Evolutionary conservation across 73 alveolate species (phyloP).

Genomic region (Effrenium voratum): DNA sequence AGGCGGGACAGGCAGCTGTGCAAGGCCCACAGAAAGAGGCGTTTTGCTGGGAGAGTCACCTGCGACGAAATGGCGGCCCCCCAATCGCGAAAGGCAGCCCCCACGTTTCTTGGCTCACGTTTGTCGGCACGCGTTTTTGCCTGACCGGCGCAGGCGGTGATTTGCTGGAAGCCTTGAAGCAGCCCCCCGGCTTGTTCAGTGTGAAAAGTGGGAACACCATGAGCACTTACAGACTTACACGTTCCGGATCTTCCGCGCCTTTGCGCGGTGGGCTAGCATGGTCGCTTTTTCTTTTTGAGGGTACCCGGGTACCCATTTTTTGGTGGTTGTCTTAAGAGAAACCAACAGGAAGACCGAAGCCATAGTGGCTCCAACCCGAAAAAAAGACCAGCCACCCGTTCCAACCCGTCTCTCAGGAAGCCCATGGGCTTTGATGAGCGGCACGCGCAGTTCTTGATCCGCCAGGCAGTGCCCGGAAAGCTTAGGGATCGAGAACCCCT

Average conservation of each 20-base stretch:
- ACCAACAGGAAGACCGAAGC: background rate
- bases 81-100: too few species aligned
- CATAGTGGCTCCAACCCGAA: background rate
- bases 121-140: too few species aligned
- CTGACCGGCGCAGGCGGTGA: constrained; percentile 88
- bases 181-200: background rate
- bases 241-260: background rate
- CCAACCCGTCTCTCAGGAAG: constrained; percentile 20
- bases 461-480: background rate
- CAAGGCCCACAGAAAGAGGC: too few species aligned
- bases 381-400: background rate
- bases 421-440: constrained; percentile 82
- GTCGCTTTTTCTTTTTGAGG: background rate
- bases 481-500: background rate
- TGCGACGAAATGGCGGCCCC: too few species aligned
- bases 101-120: too few species aligned
- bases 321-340: background rate
- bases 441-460: constrained; percentile 74
- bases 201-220: background rate
- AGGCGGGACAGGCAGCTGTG: background rate
- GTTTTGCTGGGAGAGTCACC: too few species aligned
- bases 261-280: too few species aligned
- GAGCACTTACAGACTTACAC: background rate
- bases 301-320: background rate
- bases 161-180: constrained; percentile 63